Evolutionary conservation across 495 filamentous ascomycete genomes (phyloP).

Genomic region (Neurospora sublineolata): DNA sequence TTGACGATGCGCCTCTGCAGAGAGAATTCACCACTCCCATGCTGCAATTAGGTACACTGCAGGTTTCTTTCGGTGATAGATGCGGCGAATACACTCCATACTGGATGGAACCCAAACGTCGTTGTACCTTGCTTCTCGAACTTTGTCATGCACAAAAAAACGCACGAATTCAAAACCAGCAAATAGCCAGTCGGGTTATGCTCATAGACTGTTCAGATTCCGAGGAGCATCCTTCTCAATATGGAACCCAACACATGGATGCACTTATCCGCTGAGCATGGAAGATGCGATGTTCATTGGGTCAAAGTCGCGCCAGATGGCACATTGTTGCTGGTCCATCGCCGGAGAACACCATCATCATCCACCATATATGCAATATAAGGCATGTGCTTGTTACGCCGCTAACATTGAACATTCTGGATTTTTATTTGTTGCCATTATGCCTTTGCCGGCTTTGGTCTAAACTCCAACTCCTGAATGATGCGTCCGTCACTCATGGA

Average conservation of each 20-base stretch:
- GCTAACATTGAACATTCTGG: conserved; percentile 10
- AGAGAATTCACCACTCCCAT: background rate
- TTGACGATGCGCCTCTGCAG: background rate
- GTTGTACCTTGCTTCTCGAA: background rate
- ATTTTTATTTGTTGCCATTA: conserved; percentile 11
- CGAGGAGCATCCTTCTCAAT: conserved; percentile 17
- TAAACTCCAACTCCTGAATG: conserved; percentile 5
- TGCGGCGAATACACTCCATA: background rate
- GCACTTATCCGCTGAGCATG: conserved; percentile 20
- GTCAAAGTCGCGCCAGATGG: conserved; percentile 36
- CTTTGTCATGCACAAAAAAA: background rate
- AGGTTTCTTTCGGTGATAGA: background rate
- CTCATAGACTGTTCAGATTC: conserved; percentile 6
- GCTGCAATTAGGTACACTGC: background rate
- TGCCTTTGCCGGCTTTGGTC: conserved; percentile 2
- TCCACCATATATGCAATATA: conserved; percentile 15
- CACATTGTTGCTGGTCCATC: conserved; percentile 34
- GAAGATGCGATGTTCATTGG: conserved; percentile 22
- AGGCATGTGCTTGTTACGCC: conserved; percentile 11
- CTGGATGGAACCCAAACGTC: background rate
- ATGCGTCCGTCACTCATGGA: conserved; percentile 9
- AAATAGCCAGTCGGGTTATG: background rate
- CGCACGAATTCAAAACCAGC: background rate
- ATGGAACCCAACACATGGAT: conserved; percentile 20
- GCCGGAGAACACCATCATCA: conserved; percentile 10